A percentile compares a stretch with the other conserved stretches of the same genome.
Conservation (phyloP, 495 filamentous ascomycete genomes). For the Niebla homalea region DNA sequence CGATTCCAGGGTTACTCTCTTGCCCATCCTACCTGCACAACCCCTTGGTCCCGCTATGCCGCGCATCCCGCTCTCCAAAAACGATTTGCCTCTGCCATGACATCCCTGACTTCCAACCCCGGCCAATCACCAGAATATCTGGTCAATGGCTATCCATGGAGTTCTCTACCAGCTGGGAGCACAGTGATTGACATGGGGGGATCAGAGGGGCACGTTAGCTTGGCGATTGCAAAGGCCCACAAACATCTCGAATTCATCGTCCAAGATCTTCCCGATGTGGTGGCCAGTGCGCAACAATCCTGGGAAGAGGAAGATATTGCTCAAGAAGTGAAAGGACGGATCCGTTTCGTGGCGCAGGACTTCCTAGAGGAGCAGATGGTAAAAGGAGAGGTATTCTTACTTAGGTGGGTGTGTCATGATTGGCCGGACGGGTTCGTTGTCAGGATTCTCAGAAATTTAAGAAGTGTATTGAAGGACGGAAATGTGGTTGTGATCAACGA, state of each 20-base stretch:
- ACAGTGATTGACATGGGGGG: slow-evolving; percentile 25
- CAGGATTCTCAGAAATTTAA: slow-evolving; percentile 27
- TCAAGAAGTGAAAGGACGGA: slow-evolving; percentile 24
- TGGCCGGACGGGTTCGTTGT: slow-evolving; percentile 27
- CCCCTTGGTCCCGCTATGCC: slow-evolving; percentile 21
- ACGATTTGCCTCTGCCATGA: slow-evolving; percentile 41
- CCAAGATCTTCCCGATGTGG: slow-evolving; percentile 37
- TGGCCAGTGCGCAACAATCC: slow-evolving; percentile 25
- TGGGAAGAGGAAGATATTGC: no score
- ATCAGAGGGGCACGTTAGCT: slow-evolving; percentile 18
- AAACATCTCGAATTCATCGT: slow-evolving; percentile 31
- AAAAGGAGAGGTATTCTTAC: slow-evolving; percentile 34
- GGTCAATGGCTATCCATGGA: slow-evolving; percentile 29
- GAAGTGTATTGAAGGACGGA: slow-evolving; percentile 26
- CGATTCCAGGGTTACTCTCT: slow-evolving; percentile 1
- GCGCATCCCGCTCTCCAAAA: slow-evolving; percentile 29
- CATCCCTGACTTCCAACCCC: slow-evolving; percentile 30
- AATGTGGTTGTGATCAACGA: slow-evolving; percentile 37
- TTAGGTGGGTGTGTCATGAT: slow-evolving; percentile 36
- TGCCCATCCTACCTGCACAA: slow-evolving; percentile 6
- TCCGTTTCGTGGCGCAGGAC: slow-evolving; percentile 34
- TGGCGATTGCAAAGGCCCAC: slow-evolving; percentile 16
- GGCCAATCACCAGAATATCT: slow-evolving; percentile 35
- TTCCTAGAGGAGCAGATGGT: slow-evolving; percentile 36
- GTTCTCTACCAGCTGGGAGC: slow-evolving; percentile 23